These are phyloP conservation scores for Cucurbita argyrosperma DNA, from an alignment of 306 rosid genomes.

Conservation along the genomic window DNA sequence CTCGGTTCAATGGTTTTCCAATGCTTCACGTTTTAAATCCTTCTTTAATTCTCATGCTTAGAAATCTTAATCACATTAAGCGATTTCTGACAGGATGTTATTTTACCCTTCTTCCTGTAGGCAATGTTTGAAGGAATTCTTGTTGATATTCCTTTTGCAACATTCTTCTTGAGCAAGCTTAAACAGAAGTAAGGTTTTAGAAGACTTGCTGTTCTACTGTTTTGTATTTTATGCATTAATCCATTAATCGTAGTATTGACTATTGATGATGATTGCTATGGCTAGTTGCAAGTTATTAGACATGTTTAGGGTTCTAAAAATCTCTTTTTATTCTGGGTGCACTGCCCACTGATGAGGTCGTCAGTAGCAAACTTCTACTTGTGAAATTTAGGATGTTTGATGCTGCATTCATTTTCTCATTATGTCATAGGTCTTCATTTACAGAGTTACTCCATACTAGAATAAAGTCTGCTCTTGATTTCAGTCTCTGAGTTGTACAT, in stretches of 20 bases:
- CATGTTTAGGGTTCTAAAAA: neutral
- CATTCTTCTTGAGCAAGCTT: conserved; percentile 91
- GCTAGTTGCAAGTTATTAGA: neutral
- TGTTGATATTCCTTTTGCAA: conserved; percentile 93
- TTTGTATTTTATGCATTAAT: neutral
- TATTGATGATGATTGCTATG: neutral
- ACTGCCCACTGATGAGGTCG: neutral
- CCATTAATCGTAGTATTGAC: neutral
- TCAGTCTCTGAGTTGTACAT: neutral
- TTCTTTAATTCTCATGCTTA: neutral
- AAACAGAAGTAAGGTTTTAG: conserved; percentile 70
- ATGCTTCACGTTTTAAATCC: neutral
- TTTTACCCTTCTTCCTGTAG: conserved; percentile 25
- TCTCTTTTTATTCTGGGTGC: neutral
- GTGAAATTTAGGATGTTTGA: neutral
- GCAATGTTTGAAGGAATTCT: conserved; percentile 99
- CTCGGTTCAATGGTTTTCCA: neutral
- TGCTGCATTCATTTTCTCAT: neutral
- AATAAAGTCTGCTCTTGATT: neutral
- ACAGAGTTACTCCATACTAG: neutral
- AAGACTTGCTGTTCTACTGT: neutral
- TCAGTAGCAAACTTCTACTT: neutral
- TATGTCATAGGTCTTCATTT: neutral
- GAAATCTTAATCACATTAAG: neutral
- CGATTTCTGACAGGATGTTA: neutral